Percentiles rank a stretch among this genome's conserved stretches.
These are phyloP conservation scores for Yamadazyma taylorii DNA, from an alignment of 1,139 yeast species.

Conservation along the genomic window DNA sequence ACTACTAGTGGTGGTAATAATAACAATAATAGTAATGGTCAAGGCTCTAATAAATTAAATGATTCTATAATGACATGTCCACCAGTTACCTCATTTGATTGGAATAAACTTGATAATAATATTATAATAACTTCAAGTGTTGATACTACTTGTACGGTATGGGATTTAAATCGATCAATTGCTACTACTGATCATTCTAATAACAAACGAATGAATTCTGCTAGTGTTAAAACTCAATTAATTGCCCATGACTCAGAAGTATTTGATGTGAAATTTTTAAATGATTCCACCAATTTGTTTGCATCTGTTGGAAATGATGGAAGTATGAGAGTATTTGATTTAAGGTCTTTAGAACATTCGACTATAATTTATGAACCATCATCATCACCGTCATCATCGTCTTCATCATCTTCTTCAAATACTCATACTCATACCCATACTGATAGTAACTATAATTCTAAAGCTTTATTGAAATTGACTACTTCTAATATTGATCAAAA, in stretches of 20 bases:
- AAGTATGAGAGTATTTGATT: slow-evolving; percentile 86
- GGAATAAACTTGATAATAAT: slow-evolving; percentile 76
- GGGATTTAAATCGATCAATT: slow-evolving; percentile 65
- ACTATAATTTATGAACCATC: slow-evolving; percentile 83
- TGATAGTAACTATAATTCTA: slow-evolving; percentile 30
- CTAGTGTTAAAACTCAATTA: slow-evolving; percentile 86
- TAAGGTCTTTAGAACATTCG: slow-evolving; percentile 86
- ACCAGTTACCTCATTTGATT: slow-evolving; percentile 90
- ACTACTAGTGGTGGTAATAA: slow-evolving; percentile 19
- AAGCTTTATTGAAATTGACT: slow-evolving; percentile 71
- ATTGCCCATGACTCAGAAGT: slow-evolving; percentile 97
- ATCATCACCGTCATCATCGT: too few relatives aligned
- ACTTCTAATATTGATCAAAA: slow-evolving; percentile 83
- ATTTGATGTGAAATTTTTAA: slow-evolving; percentile 83
- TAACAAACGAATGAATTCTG: slow-evolving; percentile 45
- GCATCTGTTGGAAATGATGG: slow-evolving; percentile 97
- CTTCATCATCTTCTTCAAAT: too few relatives aligned
- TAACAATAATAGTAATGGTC: too few relatives aligned
- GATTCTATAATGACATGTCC: slow-evolving; percentile 56
- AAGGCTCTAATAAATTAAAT: slow-evolving; percentile 16
- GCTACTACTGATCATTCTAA: slow-evolving; percentile 6
- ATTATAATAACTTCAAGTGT: slow-evolving; percentile 82
- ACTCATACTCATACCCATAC: slow-evolving; percentile 7
- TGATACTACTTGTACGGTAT: slow-evolving; percentile 94
- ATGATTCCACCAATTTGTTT: slow-evolving; percentile 74